Evolutionary conservation across 495 filamentous ascomycete species (phyloP).

Genomic region (Penicillium robsamsonii): DNA sequence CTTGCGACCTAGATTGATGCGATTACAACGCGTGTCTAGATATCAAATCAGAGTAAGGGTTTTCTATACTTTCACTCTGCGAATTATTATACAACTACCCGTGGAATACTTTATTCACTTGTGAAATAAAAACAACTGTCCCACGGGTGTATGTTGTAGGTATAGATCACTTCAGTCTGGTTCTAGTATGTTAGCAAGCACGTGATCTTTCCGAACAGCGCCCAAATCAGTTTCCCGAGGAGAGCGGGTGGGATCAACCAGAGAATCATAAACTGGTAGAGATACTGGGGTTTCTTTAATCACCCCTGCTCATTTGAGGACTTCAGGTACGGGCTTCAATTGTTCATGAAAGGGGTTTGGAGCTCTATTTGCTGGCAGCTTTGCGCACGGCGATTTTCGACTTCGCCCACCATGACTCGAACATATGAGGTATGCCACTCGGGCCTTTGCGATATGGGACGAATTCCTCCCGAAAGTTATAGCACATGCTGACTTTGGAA

Average conservation of each 20-base stretch:
- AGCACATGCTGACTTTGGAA: constrained; percentile 11
- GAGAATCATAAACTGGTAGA: constrained; percentile 21
- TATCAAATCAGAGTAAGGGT: too few relatives aligned
- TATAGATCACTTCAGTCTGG: not conserved
- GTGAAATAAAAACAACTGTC: too few relatives aligned
- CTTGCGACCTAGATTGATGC: too few relatives aligned
- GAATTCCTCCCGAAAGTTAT: not conserved
- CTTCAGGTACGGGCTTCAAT: constrained; percentile 17
- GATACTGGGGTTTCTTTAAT: constrained; percentile 25
- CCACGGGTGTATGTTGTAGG: too few relatives aligned
- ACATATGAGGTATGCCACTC: constrained; percentile 42
- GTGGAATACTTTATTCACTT: too few relatives aligned
- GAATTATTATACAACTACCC: too few relatives aligned
- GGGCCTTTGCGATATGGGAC: not conserved
- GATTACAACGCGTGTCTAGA: too few relatives aligned
- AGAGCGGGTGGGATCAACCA: constrained; percentile 16
- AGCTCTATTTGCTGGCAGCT: constrained; percentile 19
- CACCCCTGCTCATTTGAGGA: constrained; percentile 22
- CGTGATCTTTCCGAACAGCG: constrained; percentile 27
- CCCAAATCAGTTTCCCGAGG: constrained; percentile 26
- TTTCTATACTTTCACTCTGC: not conserved
- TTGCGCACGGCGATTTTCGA: constrained; percentile 32
- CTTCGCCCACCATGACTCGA: constrained; percentile 39
- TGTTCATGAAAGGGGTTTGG: constrained; percentile 30
- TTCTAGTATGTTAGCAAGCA: constrained; percentile 6